A percentile compares a stretch with the other conserved stretches of the same genome.
phyloP scores from a whole-genome alignment of 2,329 filamentous ascomycete species.

The Penicillium brevicompactum region DNA sequence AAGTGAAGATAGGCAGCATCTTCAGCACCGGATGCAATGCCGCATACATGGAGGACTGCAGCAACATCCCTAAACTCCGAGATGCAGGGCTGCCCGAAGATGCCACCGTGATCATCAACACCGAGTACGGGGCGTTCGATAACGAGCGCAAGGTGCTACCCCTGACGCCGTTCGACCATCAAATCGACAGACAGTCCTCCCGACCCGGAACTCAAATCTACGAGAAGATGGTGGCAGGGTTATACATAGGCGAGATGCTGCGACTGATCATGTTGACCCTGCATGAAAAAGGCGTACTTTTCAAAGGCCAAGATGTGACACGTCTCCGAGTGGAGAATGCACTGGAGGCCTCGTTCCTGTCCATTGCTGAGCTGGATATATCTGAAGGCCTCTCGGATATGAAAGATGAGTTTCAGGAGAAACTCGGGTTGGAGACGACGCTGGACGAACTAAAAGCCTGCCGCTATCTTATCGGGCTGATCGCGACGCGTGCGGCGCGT shows the following conservation, averaged over 20 bases:
- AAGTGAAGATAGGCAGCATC: slow-evolving; percentile 89
- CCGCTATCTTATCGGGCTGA: slow-evolving; percentile 85
- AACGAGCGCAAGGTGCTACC: slow-evolving; percentile 81
- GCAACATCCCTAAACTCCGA: slow-evolving; percentile 81
- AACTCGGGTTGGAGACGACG: slow-evolving; percentile 69
- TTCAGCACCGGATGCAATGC: slow-evolving; percentile 96
- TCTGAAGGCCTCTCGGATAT: slow-evolving; percentile 90
- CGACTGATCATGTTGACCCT: slow-evolving; percentile 81
- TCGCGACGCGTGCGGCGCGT: slow-evolving; percentile 87
- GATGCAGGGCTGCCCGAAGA: slow-evolving; percentile 76
- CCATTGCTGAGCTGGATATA: slow-evolving; percentile 86
- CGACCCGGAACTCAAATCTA: slow-evolving; percentile 92
- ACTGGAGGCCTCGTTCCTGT: slow-evolving; percentile 87
- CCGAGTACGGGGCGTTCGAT: slow-evolving; percentile 91
- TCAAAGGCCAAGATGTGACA: slow-evolving; percentile 76
- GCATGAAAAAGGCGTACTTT: slow-evolving; percentile 75
- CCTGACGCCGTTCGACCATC: slow-evolving; percentile 57
- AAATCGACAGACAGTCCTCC: slow-evolving; percentile 82
- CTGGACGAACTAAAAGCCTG: slow-evolving; percentile 81
- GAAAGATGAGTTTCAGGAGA: slow-evolving; percentile 72
- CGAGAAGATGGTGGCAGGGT: slow-evolving; percentile 93
- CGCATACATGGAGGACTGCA: slow-evolving; percentile 88
- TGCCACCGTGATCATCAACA: slow-evolving; percentile 85
- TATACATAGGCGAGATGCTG: slow-evolving; percentile 92
- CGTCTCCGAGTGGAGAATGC: slow-evolving; percentile 78